phyloP scores from a whole-genome alignment of 1,284 basidiomycete genomes.

The Neolentinus lepideus region DNA sequence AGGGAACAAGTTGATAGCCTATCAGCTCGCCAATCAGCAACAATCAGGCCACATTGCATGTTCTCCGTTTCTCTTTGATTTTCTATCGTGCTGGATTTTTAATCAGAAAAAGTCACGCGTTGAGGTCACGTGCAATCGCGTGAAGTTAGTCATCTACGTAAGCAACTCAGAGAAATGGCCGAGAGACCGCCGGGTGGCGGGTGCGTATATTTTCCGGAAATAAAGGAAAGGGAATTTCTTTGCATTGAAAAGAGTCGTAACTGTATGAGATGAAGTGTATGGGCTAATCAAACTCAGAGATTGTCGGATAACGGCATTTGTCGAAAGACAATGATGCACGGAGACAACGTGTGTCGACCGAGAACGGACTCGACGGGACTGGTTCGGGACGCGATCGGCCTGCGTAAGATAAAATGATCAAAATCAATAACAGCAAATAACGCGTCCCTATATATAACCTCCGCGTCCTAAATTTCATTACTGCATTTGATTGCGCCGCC shows the following conservation, averaged over 20 bases:
- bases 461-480: background rate
- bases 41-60: background rate
- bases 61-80: background rate
- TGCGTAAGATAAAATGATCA: background rate
- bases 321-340: background rate
- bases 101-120: background rate
- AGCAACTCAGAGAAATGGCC: background rate
- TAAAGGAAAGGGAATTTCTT: no score
- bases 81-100: background rate
- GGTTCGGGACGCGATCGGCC: background rate
- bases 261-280: no score
- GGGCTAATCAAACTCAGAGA: background rate
- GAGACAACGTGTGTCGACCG: background rate
- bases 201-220: no score
- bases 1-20: background rate
- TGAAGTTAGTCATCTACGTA: background rate
- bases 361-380: background rate
- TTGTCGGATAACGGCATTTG: background rate
- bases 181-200: background rate
- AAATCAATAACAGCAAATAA: background rate
- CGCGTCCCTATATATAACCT: background rate
- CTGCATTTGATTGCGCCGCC: background rate
- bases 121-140: background rate
- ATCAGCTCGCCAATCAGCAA: background rate
- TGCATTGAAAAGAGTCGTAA: no score